Conservation (phyloP, 2,329 filamentous ascomycete species). For the Orbilia blumenaviensis region DNA sequence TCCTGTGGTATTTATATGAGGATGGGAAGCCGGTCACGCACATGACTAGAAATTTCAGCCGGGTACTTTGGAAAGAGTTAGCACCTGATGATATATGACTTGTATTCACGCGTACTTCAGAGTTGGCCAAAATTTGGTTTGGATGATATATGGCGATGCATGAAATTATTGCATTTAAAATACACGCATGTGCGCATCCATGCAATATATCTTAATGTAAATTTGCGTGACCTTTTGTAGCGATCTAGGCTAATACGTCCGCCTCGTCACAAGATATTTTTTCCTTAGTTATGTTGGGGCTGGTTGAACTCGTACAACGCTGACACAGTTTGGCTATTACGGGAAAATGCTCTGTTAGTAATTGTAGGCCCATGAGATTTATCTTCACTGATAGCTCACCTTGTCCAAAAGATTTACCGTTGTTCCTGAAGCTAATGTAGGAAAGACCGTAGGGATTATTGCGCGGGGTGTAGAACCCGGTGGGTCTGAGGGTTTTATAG, state of each 20-base stretch:
- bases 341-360: background rate
- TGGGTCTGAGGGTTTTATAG: background rate
- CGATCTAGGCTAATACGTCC: background rate
- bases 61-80: constrained; percentile 9
- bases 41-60: constrained; percentile 15
- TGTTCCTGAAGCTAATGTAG: background rate
- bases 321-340: background rate
- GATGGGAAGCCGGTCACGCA: constrained; percentile 12
- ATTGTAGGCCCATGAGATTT: background rate
- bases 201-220: no score
- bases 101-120: no score
- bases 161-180: no score
- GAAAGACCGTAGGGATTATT: background rate
- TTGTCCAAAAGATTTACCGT: background rate
- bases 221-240: background rate
- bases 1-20: constrained; percentile 16
- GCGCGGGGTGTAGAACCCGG: background rate
- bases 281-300: background rate
- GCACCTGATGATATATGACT: background rate
- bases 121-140: no score
- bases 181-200: no score
- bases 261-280: no score
- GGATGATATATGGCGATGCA: no score
- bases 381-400: background rate
- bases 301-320: background rate